Evolutionary conservation across 2,329 filamentous ascomycete genomes (phyloP).

Genomic region (Atkinsonella hypoxylon): DNA sequence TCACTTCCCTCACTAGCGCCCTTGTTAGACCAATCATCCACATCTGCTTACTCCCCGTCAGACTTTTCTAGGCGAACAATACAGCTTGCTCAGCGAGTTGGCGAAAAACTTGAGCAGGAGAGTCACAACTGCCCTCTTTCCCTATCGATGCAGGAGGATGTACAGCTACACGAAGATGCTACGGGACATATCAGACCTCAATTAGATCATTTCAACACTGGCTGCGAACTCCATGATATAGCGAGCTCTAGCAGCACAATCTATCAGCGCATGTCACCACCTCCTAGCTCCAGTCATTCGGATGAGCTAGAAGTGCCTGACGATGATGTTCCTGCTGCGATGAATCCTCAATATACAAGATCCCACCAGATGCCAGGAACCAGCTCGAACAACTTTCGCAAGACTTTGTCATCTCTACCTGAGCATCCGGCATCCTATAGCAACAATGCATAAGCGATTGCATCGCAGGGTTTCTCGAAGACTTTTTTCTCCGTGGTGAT

Average conservation of each 20-base stretch:
- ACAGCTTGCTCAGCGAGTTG: slow-evolving; percentile 3
- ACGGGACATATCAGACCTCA: not conserved
- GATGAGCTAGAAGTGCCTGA: slow-evolving; percentile 9
- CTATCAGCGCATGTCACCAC: slow-evolving; percentile 17
- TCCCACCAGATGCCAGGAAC: not conserved
- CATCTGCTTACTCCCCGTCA: slow-evolving; percentile 13
- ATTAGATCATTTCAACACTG: not conserved
- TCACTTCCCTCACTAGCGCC: slow-evolving; percentile 22
- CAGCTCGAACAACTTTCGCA: slow-evolving; percentile 19
- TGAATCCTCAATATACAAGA: slow-evolving; percentile 1
- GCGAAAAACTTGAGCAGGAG: not conserved
- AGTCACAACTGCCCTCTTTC: not conserved
- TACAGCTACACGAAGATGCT: not conserved
- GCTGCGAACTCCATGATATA: slow-evolving; percentile 2
- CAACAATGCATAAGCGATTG: slow-evolving; percentile 22
- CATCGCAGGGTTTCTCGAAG: not conserved
- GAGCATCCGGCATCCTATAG: slow-evolving; percentile 17
- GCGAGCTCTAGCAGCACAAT: slow-evolving; percentile 7
- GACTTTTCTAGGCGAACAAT: slow-evolving; percentile 9
- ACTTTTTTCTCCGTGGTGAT: too few relatives aligned
- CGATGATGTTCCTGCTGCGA: not conserved
- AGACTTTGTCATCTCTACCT: slow-evolving; percentile 25
- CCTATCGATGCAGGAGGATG: not conserved
- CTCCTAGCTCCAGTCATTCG: slow-evolving; percentile 12
- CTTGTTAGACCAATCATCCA: slow-evolving; percentile 16